These are phyloP conservation scores for Botrytis sinoallii DNA, from an alignment of 2,329 filamentous ascomycete genomes.

Conservation along the genomic window DNA sequence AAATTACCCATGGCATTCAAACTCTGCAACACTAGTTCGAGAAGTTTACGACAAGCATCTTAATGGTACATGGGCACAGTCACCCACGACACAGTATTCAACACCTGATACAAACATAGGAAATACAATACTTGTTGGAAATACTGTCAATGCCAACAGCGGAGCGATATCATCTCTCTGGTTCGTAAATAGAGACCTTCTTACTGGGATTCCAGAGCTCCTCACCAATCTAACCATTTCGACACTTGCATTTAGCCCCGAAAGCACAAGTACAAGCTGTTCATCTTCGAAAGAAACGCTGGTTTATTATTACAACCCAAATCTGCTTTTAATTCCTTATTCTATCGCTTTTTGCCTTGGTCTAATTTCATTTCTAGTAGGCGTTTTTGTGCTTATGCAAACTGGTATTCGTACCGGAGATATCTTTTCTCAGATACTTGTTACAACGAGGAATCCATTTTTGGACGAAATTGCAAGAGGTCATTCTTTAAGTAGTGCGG, in stretches of 20 bases:
- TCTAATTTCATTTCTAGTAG: not conserved
- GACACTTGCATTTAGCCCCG: not conserved
- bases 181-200: not conserved
- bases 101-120: not conserved
- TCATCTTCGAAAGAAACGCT: not conserved
- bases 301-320: not conserved
- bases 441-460: not conserved
- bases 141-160: not conserved
- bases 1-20: not conserved
- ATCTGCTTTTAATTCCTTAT: not conserved
- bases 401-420: not conserved
- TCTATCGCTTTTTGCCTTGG: not conserved
- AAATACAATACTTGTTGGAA: not conserved
- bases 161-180: not conserved
- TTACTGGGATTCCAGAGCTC: not conserved
- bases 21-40: not conserved
- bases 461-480: not conserved
- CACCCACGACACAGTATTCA: not conserved
- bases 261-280: not conserved
- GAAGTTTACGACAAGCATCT: constrained; percentile 6
- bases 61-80: not conserved
- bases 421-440: not conserved
- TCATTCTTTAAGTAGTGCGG: not conserved
- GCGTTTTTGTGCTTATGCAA: not conserved
- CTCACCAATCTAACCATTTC: not conserved